These are phyloP conservation scores for Brassica incana DNA, from an alignment of 345 rosid species.

Conservation along the genomic window DNA sequence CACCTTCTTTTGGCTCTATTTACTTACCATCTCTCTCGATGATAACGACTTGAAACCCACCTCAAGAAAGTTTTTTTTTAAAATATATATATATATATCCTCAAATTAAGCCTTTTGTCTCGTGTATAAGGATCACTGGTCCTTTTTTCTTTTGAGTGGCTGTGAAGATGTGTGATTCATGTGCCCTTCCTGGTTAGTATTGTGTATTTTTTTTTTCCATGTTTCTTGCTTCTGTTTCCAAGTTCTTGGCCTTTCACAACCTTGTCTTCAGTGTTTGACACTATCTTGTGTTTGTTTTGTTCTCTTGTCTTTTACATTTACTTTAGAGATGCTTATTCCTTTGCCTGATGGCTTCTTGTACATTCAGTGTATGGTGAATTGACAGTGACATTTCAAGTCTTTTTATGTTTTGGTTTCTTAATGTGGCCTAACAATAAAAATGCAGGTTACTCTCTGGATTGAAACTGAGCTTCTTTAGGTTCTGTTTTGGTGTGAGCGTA, in stretches of 20 bases:
- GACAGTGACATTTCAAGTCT: conserved; percentile 5
- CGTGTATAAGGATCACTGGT: conserved; percentile 22
- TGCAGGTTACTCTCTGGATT: conserved; percentile 49
- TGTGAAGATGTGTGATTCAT: conserved; percentile 40
- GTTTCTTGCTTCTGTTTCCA: not conserved
- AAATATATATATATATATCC: not conserved
- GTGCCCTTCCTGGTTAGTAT: conserved; percentile 38
- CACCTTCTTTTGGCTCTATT: conserved; percentile 30
- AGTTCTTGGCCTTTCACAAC: conserved; percentile 31
- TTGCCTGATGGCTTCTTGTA: conserved; percentile 30
- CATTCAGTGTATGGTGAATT: conserved; percentile 34
- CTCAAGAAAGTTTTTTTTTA: not conserved
- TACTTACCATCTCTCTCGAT: conserved; percentile 28
- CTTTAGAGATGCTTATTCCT: conserved; percentile 31
- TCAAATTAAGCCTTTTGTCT: conserved; percentile 3
- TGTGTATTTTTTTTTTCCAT: conserved; percentile 4
- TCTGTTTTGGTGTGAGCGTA: conserved; percentile 55
- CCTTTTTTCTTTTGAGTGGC: not conserved
- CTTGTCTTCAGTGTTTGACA: conserved; percentile 37
- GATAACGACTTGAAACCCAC: conserved; percentile 40
- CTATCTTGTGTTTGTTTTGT: conserved; percentile 14
- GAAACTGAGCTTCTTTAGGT: conserved; percentile 35
- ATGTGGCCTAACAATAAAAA: conserved; percentile 46
- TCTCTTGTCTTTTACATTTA: conserved; percentile 6
- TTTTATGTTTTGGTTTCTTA: conserved; percentile 15